Base-by-base conservation (phyloP, 176 grass and related monocot species). In the Cenchrus fungigraminus region DNA sequence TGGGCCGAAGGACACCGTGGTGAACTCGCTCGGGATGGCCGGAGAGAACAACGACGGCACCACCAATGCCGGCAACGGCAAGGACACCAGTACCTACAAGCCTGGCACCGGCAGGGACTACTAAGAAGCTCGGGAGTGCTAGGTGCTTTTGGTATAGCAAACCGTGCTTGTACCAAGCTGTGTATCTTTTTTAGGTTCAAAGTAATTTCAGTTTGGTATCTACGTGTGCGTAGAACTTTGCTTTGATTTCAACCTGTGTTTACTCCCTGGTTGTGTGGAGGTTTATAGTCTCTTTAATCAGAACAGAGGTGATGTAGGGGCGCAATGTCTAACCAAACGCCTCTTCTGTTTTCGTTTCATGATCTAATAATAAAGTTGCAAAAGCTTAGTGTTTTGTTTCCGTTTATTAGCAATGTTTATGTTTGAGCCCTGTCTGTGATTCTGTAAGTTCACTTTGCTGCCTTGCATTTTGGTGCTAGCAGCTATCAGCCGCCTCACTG, bases 21-120 rank as follows among this genome's bases (percentile, higher is more conserved):
- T 84, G 70, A 93, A 74, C 86, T 88, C 82, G 58, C 65, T 93
- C 13, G 92, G 95, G 9, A 90, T 97, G 92, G 79, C 81, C n/a
- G 90, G 80, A 2, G 83, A 86, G 31, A 86, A 89, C 63, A 62
- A 58, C 10, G 60, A 82, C 20, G 56, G 40, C 64, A 79, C 83
- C 73, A 20, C 71, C 44, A 73, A 62, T 22, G 7, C 59, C 67
- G 67, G 17, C 22, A 69, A 86, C 67, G 67, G 17, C 22, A 69
- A 86, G 79, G 86, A 87, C 73, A 83, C 89, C 19, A 78, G 80
- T 43, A 63, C 83, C 29, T 84, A 76, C 78, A 88, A 81, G 86
- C 64, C 79, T 9, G 73, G 57, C 37, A 91, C 79, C 6, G 73
- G 57, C 37, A 91, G 71, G 71, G 81, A 89, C 4, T 61, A 83